Evolutionary conservation across 2,329 filamentous ascomycete genomes (phyloP).

Genomic region (Bipolaris oryzae): DNA sequence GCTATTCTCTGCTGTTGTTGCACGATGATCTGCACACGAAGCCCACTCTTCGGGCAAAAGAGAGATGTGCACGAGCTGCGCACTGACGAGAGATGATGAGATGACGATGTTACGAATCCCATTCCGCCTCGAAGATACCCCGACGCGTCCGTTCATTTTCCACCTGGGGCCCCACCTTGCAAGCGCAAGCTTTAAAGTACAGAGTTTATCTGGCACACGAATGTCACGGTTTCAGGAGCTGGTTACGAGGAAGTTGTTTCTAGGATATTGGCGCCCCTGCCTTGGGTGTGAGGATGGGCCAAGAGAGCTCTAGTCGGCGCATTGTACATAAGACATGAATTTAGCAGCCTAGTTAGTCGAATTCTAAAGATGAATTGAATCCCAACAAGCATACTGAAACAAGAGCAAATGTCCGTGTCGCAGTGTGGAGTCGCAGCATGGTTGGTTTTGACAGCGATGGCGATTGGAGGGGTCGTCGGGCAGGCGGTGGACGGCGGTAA

Average conservation of each 20-base stretch:
- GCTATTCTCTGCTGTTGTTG: slow-evolving; percentile 20
- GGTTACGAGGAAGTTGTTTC: neutral
- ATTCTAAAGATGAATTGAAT: neutral
- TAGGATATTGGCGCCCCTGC: too few relatives aligned
- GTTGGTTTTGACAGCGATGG: neutral
- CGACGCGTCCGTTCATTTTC: slow-evolving; percentile 29
- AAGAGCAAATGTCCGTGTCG: neutral
- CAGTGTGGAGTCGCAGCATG: slow-evolving; percentile 1
- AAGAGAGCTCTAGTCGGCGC: neutral
- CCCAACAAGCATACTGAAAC: slow-evolving; percentile 7
- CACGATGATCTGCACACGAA: slow-evolving; percentile 14
- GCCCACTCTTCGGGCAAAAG: slow-evolving; percentile 21
- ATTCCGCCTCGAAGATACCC: slow-evolving; percentile 35
- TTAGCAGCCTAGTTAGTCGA: neutral
- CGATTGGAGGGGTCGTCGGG: neutral
- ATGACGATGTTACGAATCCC: slow-evolving; percentile 31
- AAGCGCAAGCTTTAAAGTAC: neutral
- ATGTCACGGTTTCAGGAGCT: neutral
- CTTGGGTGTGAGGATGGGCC: too few relatives aligned
- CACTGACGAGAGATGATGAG: slow-evolving; percentile 4
- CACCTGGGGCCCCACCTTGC: slow-evolving; percentile 8
- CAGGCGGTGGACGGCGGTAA: slow-evolving; percentile 4
- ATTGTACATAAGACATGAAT: slow-evolving; percentile 12
- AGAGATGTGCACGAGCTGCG: neutral
- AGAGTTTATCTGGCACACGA: neutral